Base-by-base conservation (phyloP, 768 basidiomycete genomes). In the Rhizopogon salebrosus region DNA sequence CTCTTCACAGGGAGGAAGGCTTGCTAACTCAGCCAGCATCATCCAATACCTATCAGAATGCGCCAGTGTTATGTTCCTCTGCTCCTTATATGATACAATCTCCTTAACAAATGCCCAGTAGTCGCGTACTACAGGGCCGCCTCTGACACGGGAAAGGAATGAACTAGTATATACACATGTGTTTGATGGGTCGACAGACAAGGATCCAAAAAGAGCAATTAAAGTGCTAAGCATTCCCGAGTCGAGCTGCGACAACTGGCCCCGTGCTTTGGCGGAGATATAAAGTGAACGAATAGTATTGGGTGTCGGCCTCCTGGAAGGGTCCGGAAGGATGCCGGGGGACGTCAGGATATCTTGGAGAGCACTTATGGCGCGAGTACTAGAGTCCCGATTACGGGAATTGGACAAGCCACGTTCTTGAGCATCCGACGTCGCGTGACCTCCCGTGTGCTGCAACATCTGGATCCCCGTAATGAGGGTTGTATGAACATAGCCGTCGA, bases 21-120 rank as follows among this genome's bases (percentile, higher is more conserved):
- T 56, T 13, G 69, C 71, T 8, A 81, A 65, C 27, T 69, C 60
- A 11, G 76, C 77, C 31, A 68, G 75, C 78, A 87, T 79, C 42
- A 80, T 61, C 85, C 85, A 87, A 64, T 80, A 87, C 43, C 74
- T 72, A 61, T 87, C 83, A n/a, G 75, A 70, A 39, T 69, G 65
- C 14, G 54, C 62, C 38, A 78, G 59, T 8, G 53, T 14, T 52
- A 70, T 62, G 35, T 65, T 69, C n/a, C 68, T 53, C 34, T 56
- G 52, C 35, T 62, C 57, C 63, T 83, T 84, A 59, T 78, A 75
- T 34, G 60, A 64, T 8, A 71, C 72, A 10, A 85, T 58, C 48
- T 72, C 68, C 41, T 74, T 43, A 10, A 84, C 64, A 46, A 83
- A 72, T 14, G 69, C 37, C 85, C 84, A 86, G 59, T 79, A 74